phyloP scores from a whole-genome alignment of 164 flowering plant species.

The Vitis riparia region DNA sequence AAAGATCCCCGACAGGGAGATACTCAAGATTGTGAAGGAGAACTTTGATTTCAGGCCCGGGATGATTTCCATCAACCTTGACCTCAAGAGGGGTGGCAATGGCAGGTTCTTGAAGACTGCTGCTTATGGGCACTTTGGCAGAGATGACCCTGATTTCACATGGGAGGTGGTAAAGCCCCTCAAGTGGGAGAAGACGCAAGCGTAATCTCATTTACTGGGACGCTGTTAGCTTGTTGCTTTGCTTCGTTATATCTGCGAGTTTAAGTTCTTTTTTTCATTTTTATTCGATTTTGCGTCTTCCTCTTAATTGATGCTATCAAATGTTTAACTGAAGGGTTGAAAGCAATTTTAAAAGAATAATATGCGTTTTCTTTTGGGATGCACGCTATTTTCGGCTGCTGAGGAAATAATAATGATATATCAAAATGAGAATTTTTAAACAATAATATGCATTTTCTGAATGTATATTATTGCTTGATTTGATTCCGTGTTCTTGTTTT shows the following conservation, averaged over 20 bases:
- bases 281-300: too few relatives aligned
- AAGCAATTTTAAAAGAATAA: too few relatives aligned
- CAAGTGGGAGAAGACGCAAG: conserved; percentile 46
- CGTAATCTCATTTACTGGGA: conserved; percentile 6
- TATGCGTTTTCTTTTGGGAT: too few relatives aligned
- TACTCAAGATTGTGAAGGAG: conserved; percentile 56
- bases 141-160: conserved; percentile 61
- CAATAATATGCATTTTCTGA: too few relatives aligned
- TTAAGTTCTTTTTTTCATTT: neutral
- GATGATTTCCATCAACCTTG: conserved; percentile 53
- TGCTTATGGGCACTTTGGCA: conserved; percentile 63
- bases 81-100: conserved; percentile 51
- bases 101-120: conserved; percentile 67
- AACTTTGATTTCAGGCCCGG: conserved; percentile 61
- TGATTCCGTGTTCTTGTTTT: too few relatives aligned
- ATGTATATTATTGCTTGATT: too few relatives aligned
- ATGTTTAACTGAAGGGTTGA: too few relatives aligned
- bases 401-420: too few relatives aligned
- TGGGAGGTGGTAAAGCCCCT: conserved; percentile 67
- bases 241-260: neutral
- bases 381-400: too few relatives aligned
- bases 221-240: neutral
- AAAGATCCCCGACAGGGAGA: conserved; percentile 55
- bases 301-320: too few relatives aligned
- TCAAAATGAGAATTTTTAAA: too few relatives aligned